Evolutionary conservation across 2,329 filamentous ascomycete genomes (phyloP), one percentile per base, ranked within the genome.

Genomic region (Botryosphaeria agaves): DNA sequence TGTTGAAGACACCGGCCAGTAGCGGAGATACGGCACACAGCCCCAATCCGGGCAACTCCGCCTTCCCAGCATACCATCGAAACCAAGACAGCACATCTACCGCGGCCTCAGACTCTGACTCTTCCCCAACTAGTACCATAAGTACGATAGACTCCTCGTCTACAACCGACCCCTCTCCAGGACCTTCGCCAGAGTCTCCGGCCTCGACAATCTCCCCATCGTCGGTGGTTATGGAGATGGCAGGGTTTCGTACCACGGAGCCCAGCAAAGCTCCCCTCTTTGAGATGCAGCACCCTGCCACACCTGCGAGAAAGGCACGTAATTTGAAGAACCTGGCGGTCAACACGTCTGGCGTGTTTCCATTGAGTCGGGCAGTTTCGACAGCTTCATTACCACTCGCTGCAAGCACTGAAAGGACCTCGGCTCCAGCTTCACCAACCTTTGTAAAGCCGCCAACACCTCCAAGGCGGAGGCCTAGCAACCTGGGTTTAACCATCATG

Each of bases 61-160:
- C 44, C 29, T 57, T 53, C 38, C 42, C 52, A 21, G 43, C 59
- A 36, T 60, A 61, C 38, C 79, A 83, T 54, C 72, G 76, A 46
- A 77, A 81, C 49, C 67, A 73, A 48, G 70, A 81, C 48, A 83
- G 77, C 56, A 76, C 72, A n/a, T 85, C 76, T 5, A 82, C 78
- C 3, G 76, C 78, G 38, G 67, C 67, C 32, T 81, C 79, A 11
- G 82, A 81, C 39, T 95, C 81, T 25, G 85, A 93, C 46, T 93
- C 87, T 14, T 95, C 87, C 6, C 89, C 89, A 1, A 95, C 87
- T 5, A 94, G 85, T 3, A 93, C 87, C 2, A 70, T 89, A 29
- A 93, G 84, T 5, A 93, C 83, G 14, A 82, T 87, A 38, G 87
- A 93, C 56, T 91, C 85, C 4, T 87, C 83, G 6, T 81, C 83